Evolutionary conservation across 768 basidiomycete genomes (phyloP), one percentile per base, ranked within the genome.

Genomic region (Tulasnella sp.): DNA sequence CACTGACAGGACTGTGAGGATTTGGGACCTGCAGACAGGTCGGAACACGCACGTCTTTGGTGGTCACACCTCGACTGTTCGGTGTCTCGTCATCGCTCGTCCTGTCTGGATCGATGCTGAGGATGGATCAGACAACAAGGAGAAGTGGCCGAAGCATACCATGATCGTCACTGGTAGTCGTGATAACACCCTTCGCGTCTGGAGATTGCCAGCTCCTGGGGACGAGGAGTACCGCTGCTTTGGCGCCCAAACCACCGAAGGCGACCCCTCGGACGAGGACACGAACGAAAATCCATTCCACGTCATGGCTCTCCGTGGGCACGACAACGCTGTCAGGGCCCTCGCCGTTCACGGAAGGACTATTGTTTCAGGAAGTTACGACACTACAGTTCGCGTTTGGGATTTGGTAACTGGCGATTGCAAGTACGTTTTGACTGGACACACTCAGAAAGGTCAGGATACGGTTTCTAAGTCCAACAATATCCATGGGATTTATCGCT

Each of bases 351-450:
- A 96, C 81, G 96, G 96, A 12, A 88, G 94, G 58, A 94, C 93
- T 0, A 89, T 98, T 62, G 95, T 98, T 24, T 97, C 96, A 36
- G 97, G 97, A 46, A 97, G 96, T 84, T 99, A 98, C 84, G 97
- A 99, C 84, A 94, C 92, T 83, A 96, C 92, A 6, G 96, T 98
- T 58, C 92, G 97, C 42, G 92, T 99, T 62, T 99, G 98, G 97
- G 96, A 99, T 83, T 93, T 95, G 80, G 89, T 95, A 82, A 81
- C 80, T 27, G 80, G 80, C 7, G 80, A 81, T 42, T 80, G 80
- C 42, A 92, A 91, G 84, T 93, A 92, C 89, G 89, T 93, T 42
- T 86, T 97, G 75, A 89, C 90, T 12, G 96, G 96, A 0, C 96
- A 98, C 84, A 94, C 94, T 36, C 94, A 96, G 85, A 97, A 97